Base-by-base conservation (phyloP, 1,139 yeast genomes). In the Magnusiomyces tetraspermus region DNA sequence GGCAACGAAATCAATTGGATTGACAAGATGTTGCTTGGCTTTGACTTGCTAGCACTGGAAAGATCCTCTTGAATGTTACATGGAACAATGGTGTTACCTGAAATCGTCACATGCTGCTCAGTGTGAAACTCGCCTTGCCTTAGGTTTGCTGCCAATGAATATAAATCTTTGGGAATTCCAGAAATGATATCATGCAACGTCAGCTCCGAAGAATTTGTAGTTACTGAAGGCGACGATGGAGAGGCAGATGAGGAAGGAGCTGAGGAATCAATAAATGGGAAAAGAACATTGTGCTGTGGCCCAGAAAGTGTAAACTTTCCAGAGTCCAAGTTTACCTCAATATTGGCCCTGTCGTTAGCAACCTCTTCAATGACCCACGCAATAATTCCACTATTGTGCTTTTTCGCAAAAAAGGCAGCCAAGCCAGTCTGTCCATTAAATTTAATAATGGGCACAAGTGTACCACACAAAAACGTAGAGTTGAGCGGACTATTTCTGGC, bases 281-380 rank as follows among this genome's bases (percentile, higher is more conserved):
- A 54, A 42, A 59, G 51, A 15, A 54, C 42, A 24, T 53, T 47
- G 41, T 52, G 55, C 40, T 59, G 59, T 41, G 56, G 58, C 13
- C 63, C 63, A 6, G 54, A 48, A 17, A 59, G 38, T 13, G 52
- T 48, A 38, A 71, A 65, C 66, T 46, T 49, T 4, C 62, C 59
- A 22, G 56, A 53, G 2, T 52, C 53, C 13, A 48, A 40, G 23
- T 71, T 74, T 36, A 81, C 69, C 21, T 77, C 71, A 10, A 86
- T 69, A 61, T 83, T 87, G 56, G 85, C 77, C 3, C 85, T 83
- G 67, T 85, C 94, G 65, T 94, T 84, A 1, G 87, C 85, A 36
- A 87, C 85, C 64, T 87, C 95, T 61, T 89, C 96, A 65, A 90
- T 82, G 72, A 87, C 88, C 72, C 94, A 83, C 46, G 88, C 84